phyloP scores from a whole-genome alignment of 441 rosid genomes.

The Euphorbia corollata region DNA sequence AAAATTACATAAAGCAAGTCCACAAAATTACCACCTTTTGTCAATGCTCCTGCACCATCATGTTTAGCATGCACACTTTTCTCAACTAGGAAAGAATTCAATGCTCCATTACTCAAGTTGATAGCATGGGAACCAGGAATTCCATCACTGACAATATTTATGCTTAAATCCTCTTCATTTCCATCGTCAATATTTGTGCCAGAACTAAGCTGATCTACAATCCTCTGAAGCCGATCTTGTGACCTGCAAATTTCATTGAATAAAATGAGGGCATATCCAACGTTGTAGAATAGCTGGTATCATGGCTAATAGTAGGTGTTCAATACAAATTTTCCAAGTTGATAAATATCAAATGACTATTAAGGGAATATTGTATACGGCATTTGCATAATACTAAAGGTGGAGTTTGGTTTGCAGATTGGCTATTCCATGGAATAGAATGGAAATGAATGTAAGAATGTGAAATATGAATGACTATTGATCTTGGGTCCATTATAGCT shows the following conservation, averaged over 20 bases:
- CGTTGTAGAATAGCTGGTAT: not conserved
- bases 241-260: constrained; percentile 46
- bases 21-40: constrained; percentile 32
- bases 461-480: too few relatives aligned
- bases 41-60: constrained; percentile 30
- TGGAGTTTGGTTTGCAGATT: too few relatives aligned
- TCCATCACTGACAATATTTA: constrained; percentile 57
- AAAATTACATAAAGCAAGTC: constrained; percentile 13
- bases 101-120: constrained; percentile 34
- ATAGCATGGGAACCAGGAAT: constrained; percentile 30
- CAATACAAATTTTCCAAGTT: not conserved
- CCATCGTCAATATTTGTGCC: constrained; percentile 36
- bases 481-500: too few relatives aligned
- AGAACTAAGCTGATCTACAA: constrained; percentile 60
- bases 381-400: not conserved
- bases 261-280: constrained; percentile 2
- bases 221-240: constrained; percentile 57
- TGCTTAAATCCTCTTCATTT: constrained; percentile 53
- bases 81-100: constrained; percentile 32
- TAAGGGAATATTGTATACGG: not conserved
- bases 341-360: not conserved
- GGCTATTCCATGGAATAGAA: too few relatives aligned
- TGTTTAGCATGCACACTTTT: constrained; percentile 34
- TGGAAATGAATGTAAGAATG: too few relatives aligned
- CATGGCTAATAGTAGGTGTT: not conserved